phyloP scores from a whole-genome alignment of 108 stramenopile species.

The Cyclostephanos tholiformis region DNA sequence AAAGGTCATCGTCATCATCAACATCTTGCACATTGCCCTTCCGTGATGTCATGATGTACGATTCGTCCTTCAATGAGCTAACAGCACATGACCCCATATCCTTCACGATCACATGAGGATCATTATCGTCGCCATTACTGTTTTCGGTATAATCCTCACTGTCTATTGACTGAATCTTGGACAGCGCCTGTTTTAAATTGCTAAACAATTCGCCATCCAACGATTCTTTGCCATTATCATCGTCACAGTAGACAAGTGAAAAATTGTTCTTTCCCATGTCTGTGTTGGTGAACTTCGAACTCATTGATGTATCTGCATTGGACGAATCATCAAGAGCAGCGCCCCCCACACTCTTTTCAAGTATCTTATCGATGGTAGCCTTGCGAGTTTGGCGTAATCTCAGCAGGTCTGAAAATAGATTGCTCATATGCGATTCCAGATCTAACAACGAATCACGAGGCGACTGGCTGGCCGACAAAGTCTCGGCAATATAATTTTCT shows the following conservation, averaged over 20 bases:
- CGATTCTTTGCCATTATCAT: not conserved
- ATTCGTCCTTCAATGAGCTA: slow-evolving; percentile 23
- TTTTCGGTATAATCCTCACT: not conserved
- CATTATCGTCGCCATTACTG: not conserved
- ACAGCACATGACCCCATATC: slow-evolving; percentile 25
- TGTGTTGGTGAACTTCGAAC: not conserved
- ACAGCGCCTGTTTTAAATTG: not conserved
- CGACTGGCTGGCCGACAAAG: not conserved
- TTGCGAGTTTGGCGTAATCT: slow-evolving; percentile 9
- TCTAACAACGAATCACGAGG: not conserved
- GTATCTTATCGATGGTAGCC: not conserved
- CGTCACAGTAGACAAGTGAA: not conserved
- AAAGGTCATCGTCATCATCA: slow-evolving; percentile 7
- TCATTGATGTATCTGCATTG: slow-evolving; percentile 5
- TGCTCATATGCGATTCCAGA: not conserved
- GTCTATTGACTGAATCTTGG: not conserved
- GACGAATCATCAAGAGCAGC: not conserved
- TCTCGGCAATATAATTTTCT: not conserved
- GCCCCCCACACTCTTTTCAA: not conserved
- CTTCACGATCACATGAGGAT: slow-evolving; percentile 10
- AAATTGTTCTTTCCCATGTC: not conserved
- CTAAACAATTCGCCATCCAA: slow-evolving; percentile 12
- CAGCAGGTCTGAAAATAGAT: not conserved
- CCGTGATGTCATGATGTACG: not conserved
- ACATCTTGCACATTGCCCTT: not conserved